Conservation (phyloP, 495 filamentous ascomycete species). For the Penicillium canescens region DNA sequence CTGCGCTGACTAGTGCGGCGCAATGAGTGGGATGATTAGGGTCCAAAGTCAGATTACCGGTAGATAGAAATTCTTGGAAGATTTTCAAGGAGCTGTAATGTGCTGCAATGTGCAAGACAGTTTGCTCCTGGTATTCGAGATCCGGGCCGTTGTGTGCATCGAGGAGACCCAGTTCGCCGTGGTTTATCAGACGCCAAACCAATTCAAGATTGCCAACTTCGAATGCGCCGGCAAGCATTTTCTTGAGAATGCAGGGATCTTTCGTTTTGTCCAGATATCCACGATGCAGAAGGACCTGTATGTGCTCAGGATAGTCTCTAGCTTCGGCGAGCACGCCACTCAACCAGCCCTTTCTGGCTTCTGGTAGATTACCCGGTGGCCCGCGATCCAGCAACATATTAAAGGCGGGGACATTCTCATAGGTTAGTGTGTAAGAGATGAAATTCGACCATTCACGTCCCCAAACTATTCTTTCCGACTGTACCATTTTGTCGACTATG, state of each 20-base stretch:
- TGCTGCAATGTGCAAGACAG: not conserved
- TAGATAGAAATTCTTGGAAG: not conserved
- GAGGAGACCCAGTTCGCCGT: not conserved
- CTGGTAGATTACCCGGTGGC: not conserved
- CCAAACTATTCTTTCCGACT: not conserved
- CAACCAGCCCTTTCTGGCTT: conserved; percentile 1
- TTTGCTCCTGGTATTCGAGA: not conserved
- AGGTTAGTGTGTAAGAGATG: not conserved
- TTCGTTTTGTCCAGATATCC: not conserved
- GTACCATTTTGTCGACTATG: not conserved
- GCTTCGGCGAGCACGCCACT: not conserved
- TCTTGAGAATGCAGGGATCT: not conserved
- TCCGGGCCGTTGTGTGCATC: not conserved
- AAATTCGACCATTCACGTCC: not conserved
- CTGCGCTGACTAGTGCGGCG: not conserved
- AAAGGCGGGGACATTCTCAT: not conserved
- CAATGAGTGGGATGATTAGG: not conserved
- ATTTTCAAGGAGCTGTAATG: not conserved
- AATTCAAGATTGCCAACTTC: not conserved
- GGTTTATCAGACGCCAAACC: not conserved
- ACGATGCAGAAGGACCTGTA: not conserved
- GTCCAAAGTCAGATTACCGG: not conserved
- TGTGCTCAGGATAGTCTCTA: not conserved
- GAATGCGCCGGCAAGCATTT: not conserved
- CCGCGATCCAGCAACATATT: not conserved